Evolutionary conservation across 1,284 basidiomycete genomes (phyloP), one percentile per base, ranked within the genome.

Genomic region (Ganoderma lingzhi): DNA sequence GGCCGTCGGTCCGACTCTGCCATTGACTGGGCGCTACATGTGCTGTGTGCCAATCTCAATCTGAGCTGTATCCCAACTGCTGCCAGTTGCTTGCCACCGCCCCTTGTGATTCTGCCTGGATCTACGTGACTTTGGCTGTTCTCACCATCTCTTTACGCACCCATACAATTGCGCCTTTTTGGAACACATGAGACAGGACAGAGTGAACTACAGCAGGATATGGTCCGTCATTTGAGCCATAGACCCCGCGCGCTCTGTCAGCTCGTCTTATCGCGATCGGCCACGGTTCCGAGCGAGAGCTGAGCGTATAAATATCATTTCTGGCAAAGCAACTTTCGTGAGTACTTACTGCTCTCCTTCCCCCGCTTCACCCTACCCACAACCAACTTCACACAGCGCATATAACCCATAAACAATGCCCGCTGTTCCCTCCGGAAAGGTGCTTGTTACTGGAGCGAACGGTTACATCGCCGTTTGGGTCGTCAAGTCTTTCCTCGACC

Each of bases 401-500:
- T 14, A 14, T 5, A 56, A 15, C 53, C 3, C 32, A 32, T 12
- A 17, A 28, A 66, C 44, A 4, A 75, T 87, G 72, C 75, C 69
- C 12, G 65, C 72, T 1, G 56, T 73, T 30, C 56, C 70, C 15
- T 70, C 76, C 14, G 76, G 73, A 42, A 76, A 74, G 41, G 75
- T 77, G 8, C 78, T 80, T 53, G 77, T 80, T 15, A 77, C 79
- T 4, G 79, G 79, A 42, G 77, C 76, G 6, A 79, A 78, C 62
- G 79, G 76, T 63, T 81, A 75, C 71, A 74, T 82, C 64, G 82
- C 76, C 30, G 73, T 76, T 2, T 79, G 79, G 78, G 73, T 81
- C 64, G 73, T 78, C 28, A 75, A 75, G 51, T 61, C 64, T 9
- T 75, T 80, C 30, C 76, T 83, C 15, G 76, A 80, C 56, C 73